Conservation (phyloP, 106 monocot genomes). For the Phalaenopsis aphrodite region DNA sequence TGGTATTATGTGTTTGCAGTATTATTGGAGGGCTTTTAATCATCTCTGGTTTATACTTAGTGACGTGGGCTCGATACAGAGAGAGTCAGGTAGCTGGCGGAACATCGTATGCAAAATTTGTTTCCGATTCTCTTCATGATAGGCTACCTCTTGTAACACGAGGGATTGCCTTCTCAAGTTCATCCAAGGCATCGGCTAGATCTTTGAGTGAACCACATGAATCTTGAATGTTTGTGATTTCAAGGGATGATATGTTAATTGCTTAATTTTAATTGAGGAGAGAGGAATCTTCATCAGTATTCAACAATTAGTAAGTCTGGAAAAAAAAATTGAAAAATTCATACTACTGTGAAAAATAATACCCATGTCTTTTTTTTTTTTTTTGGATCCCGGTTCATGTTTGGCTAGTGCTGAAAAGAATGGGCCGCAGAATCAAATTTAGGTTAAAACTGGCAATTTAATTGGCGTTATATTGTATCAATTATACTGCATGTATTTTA, state of each 20-base stretch:
- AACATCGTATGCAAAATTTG: background rate
- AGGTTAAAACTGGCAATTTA: no score
- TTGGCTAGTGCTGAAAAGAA: no score
- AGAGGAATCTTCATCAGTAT: no score
- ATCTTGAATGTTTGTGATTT: background rate
- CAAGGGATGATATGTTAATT: background rate
- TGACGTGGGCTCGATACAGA: conserved; percentile 68
- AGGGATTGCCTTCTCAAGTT: conserved; percentile 18
- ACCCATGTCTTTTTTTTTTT: no score
- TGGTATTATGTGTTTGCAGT: conserved; percentile 27
- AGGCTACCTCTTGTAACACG: conserved; percentile 29
- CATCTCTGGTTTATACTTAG: conserved; percentile 60
- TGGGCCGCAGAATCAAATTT: no score
- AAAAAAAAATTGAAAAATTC: no score
- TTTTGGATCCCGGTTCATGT: no score
- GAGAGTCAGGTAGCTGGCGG: conserved; percentile 27
- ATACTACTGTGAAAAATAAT: no score
- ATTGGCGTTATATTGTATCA: no score
- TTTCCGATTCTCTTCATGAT: conserved; percentile 2
- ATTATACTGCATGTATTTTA: no score
- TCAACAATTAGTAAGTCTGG: no score
- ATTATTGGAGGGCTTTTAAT: conserved; percentile 67
- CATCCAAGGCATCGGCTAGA: background rate
- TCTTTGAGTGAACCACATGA: conserved; percentile 1
- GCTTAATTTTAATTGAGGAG: no score